Percentiles rank a stretch among this genome's conserved stretches.
phyloP scores from a whole-genome alignment of 108 stramenopile genomes.

The Aurantiochytrium sp. region DNA sequence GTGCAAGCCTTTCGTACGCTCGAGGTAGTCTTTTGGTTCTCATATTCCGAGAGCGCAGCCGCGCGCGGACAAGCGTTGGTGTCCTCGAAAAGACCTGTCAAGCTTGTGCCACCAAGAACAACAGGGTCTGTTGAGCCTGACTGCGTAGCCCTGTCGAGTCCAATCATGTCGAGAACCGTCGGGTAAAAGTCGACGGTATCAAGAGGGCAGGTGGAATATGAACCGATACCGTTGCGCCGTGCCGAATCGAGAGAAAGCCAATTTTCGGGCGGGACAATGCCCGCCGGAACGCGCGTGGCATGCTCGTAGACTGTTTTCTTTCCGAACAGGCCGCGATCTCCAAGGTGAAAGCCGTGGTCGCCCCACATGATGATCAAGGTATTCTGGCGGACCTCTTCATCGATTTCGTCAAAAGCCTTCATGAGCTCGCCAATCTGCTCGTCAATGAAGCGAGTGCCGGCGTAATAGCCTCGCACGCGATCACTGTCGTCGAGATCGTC shows the following conservation, averaged over 20 bases:
- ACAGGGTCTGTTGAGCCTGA: too few species aligned
- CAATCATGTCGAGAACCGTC: not conserved
- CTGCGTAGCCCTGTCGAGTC: not conserved
- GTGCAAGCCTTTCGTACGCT: not conserved
- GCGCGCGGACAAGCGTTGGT: not conserved
- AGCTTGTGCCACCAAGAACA: not conserved
- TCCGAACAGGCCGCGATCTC: not conserved
- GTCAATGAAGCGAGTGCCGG: not conserved
- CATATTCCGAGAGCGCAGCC: not conserved
- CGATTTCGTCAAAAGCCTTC: not conserved
- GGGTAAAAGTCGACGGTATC: slow-evolving; percentile 8
- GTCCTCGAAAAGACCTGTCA: not conserved
- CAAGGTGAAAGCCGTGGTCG: not conserved
- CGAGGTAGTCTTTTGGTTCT: not conserved
- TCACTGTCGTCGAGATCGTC: not conserved
- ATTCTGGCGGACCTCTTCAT: not conserved
- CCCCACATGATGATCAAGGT: not conserved
- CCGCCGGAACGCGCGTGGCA: not conserved
- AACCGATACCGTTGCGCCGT: not conserved
- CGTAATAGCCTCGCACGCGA: slow-evolving; percentile 2
- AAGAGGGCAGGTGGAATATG: not conserved
- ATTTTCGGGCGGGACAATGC: not conserved
- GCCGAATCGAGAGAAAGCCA: not conserved
- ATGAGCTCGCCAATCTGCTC: not conserved
- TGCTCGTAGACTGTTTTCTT: not conserved